Evolutionary conservation across 2,329 filamentous ascomycete genomes (phyloP).

Genomic region (Mycosphaerella sp.): DNA sequence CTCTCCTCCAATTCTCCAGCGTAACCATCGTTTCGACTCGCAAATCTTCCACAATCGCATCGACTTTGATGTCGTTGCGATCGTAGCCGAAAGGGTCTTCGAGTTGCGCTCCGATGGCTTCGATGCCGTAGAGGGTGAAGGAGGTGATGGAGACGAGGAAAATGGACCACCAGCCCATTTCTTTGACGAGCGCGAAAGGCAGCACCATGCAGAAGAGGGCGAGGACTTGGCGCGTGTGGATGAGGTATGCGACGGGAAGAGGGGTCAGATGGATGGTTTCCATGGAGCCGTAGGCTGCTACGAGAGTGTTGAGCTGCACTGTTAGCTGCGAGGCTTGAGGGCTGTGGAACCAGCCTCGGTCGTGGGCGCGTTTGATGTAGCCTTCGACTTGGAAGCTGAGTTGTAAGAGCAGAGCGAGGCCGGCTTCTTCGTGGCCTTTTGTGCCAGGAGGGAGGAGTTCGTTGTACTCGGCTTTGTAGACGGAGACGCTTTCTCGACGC

Average conservation of each 20-base stretch:
- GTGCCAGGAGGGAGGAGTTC: slow-evolving; percentile 33
- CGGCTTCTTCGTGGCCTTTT: slow-evolving; percentile 49
- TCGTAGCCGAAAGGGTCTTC: slow-evolving; percentile 63
- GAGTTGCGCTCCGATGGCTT: slow-evolving; percentile 57
- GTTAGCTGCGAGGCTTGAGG: slow-evolving; percentile 55
- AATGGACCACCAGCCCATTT: slow-evolving; percentile 58
- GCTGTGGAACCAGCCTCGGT: slow-evolving; percentile 54
- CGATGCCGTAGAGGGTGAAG: slow-evolving; percentile 60
- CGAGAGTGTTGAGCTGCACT: slow-evolving; percentile 51
- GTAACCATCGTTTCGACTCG: slow-evolving; percentile 53
- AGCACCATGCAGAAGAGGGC: slow-evolving; percentile 55
- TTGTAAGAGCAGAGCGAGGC: slow-evolving; percentile 55
- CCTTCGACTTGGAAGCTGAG: slow-evolving; percentile 54
- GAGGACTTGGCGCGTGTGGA: slow-evolving; percentile 59
- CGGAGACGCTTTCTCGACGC: slow-evolving; percentile 28
- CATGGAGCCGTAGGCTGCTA: slow-evolving; percentile 57
- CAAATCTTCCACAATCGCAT: slow-evolving; percentile 57
- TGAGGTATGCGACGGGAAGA: slow-evolving; percentile 59
- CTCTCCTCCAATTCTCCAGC: slow-evolving; percentile 51
- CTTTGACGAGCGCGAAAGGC: slow-evolving; percentile 58
- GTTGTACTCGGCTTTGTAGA: slow-evolving; percentile 33
- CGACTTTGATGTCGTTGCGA: slow-evolving; percentile 62
- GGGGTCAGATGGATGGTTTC: slow-evolving; percentile 61
- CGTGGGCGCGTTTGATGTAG: slow-evolving; percentile 53
- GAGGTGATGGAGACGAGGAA: slow-evolving; percentile 54